Base-by-base conservation (phyloP, 768 basidiomycete genomes). In the Phylloporus sp. region DNA sequence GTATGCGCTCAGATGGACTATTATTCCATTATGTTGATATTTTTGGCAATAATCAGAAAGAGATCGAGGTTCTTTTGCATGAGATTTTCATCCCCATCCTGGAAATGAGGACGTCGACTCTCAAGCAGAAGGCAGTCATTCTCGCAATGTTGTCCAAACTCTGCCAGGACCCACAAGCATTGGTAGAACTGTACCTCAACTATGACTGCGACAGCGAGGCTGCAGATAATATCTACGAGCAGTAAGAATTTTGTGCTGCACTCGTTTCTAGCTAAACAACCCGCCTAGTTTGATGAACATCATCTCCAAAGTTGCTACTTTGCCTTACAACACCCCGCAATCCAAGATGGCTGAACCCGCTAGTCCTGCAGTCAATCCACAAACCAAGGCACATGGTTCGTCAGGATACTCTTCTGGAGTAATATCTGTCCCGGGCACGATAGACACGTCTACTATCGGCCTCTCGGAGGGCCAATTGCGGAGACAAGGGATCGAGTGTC, bases 21-120 rank as follows among this genome's bases (percentile, higher is more conserved):
- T 27, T 7, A 49, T 50, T 45, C 26, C 36, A 34, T 35, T 16
- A 38, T 27, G 45, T 49, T 59, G 28, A 65, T 49, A 34, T 43
- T 15, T 46, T 42, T 46, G 22, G 18, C 35, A 24, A 50, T 32
- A 28, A 60, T 40, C 66, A 97, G 95, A 97, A 97, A 88, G 97
- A 99, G 70, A 97, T 98, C 51, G 95, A 97, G 69, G 94, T 99
- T 32, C 77, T 99, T n/a, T 70, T 99, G 43, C 95, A 97, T 60
- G 97, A 99, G 69, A 98, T 99, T 56, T 99, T 98, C 75, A 85
- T 98, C 50, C 97, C 97, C 2, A 95, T 99, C 43, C 76, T 98
- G 52, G 97, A 99, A 72, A 97, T 99, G 94, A 85, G 86, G 66
- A 98, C 90, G 9, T 91, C 95, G 6, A 97, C 94, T 1, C 73